Evolutionary conservation across 1,139 yeast species (phyloP), one percentile per base, ranked within the genome.

Genomic region (Debaryomycetaceae sp.): DNA sequence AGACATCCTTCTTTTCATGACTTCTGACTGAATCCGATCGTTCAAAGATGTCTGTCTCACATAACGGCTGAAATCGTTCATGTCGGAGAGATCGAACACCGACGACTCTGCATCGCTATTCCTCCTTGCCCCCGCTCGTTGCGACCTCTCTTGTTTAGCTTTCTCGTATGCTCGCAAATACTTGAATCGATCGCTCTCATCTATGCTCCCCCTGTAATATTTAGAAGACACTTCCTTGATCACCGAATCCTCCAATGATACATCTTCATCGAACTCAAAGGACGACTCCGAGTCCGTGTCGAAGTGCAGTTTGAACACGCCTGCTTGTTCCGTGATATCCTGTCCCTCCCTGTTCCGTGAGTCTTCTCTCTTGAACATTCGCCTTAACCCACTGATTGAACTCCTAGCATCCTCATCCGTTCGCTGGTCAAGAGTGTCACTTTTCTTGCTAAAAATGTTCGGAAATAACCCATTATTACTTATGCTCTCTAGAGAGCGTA

Each of bases 51-150:
- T 64, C 56, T 68, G 67, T 45, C 64, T 65, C 7, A 70, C 63
- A 48, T 65, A 73, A 43, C 53, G 60, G 40, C 55, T 57, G 53
- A 65, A 73, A 50, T 73, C 78, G 46, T 69, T 72, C 36, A 72
- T 50, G 11, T 59, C 49, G 0, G 74, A 64, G n/a, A 72, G 54
- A 5, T 59, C 59, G 48, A 73, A 71, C 1, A 69, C 57, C 0
- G 76, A 69, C n/a, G 31, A 27, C 31, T 7, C 31, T 27, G 54
- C 56, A 37, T 45, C 38, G 23, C 45, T 64, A 34, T 61, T 68
- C 14, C 53, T 40, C 14, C 49, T 42, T 37, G 49, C 42, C 31
- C 13, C 39, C 41, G 40, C 45, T 6, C 51, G 22, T 6, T 40
- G 39, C n/a, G 45, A 42, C 33, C 45, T 49, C n/a, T 45, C 40